Evolutionary conservation across 2,329 filamentous ascomycete species (phyloP).

Genomic region (Apiospora malaysiana): DNA sequence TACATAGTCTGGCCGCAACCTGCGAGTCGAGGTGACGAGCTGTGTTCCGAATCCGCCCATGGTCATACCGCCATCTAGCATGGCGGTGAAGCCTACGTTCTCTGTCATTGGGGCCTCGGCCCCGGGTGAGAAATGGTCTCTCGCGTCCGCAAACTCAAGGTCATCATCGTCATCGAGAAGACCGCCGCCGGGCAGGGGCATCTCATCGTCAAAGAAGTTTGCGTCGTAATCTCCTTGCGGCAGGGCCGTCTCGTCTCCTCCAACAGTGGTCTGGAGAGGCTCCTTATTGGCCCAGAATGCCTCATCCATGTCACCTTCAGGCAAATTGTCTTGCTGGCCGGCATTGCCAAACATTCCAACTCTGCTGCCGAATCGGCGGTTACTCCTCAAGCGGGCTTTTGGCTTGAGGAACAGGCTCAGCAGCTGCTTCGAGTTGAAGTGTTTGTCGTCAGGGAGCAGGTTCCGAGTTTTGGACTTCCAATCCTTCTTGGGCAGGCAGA

Average conservation of each 20-base stretch:
- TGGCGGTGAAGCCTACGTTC: slow-evolving; percentile 53
- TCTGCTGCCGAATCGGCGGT: slow-evolving; percentile 58
- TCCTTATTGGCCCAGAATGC: slow-evolving; percentile 89
- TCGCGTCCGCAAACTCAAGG: slow-evolving; percentile 77
- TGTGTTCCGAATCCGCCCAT: slow-evolving; percentile 66
- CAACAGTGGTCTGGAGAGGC: slow-evolving; percentile 44
- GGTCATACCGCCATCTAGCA: slow-evolving; percentile 56
- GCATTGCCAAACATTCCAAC: slow-evolving; percentile 48
- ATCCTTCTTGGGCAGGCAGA: slow-evolving; percentile 89
- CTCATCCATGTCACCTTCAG: slow-evolving; percentile 85
- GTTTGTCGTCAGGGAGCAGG: slow-evolving; percentile 94
- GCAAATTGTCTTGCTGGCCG: slow-evolving; percentile 56
- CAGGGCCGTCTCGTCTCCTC: slow-evolving; percentile 59
- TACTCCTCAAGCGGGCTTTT: slow-evolving; percentile 79
- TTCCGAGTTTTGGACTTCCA: slow-evolving; percentile 95
- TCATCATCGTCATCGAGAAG: slow-evolving; percentile 70
- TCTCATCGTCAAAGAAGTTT: slow-evolving; percentile 92
- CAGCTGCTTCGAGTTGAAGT: slow-evolving; percentile 93
- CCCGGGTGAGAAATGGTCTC: slow-evolving; percentile 77
- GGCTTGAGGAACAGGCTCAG: slow-evolving; percentile 93
- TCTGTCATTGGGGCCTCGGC: slow-evolving; percentile 56
- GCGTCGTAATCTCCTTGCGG: slow-evolving; percentile 88
- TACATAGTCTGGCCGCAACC: slow-evolving; percentile 71
- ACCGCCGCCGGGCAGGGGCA: slow-evolving; percentile 69
- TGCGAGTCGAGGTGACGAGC: slow-evolving; percentile 68